These are phyloP conservation scores for Citrus cavaleriei DNA, from an alignment of 345 rosid genomes.

Conservation along the genomic window DNA sequence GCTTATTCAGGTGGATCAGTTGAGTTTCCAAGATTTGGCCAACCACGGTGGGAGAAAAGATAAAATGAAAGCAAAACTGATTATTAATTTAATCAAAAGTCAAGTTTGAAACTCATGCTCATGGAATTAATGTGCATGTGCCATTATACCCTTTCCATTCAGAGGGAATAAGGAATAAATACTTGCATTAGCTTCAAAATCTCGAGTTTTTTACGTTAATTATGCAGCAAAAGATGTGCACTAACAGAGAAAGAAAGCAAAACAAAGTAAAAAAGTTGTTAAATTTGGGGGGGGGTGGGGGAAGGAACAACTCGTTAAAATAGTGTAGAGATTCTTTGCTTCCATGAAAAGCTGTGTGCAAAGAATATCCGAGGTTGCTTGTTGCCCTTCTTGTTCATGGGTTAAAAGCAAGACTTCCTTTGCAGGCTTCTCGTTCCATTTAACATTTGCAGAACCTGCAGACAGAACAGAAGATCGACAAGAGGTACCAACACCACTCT, in stretches of 20 bases:
- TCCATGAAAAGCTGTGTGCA: conserved; percentile 24
- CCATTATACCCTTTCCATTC: background rate
- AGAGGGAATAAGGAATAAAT: conserved; percentile 3
- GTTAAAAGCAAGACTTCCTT: background rate
- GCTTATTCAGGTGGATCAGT: background rate
- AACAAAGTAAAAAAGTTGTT: background rate
- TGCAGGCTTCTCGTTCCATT: background rate
- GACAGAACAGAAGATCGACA: conserved; percentile 1
- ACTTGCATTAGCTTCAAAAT: background rate
- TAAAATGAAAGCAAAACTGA: too few species aligned
- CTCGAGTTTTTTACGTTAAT: background rate
- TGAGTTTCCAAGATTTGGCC: background rate
- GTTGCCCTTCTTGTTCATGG: conserved; percentile 12
- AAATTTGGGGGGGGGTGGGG: background rate
- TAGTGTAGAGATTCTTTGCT: conserved; percentile 27
- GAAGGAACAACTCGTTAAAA: background rate
- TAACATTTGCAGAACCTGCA: background rate
- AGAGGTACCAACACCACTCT: conserved; percentile 14
- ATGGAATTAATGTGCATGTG: background rate
- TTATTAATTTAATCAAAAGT: too few species aligned
- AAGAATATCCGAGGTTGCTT: conserved; percentile 8
- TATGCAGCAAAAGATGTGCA: background rate
- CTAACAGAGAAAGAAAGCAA: background rate
- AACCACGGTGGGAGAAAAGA: background rate
- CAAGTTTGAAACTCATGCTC: too few species aligned